A percentile compares a stretch with the other conserved stretches of the same genome.
These are phyloP conservation scores for Thielaviopsis ethacetica DNA, from an alignment of 2,329 filamentous ascomycete species.

Conservation along the genomic window DNA sequence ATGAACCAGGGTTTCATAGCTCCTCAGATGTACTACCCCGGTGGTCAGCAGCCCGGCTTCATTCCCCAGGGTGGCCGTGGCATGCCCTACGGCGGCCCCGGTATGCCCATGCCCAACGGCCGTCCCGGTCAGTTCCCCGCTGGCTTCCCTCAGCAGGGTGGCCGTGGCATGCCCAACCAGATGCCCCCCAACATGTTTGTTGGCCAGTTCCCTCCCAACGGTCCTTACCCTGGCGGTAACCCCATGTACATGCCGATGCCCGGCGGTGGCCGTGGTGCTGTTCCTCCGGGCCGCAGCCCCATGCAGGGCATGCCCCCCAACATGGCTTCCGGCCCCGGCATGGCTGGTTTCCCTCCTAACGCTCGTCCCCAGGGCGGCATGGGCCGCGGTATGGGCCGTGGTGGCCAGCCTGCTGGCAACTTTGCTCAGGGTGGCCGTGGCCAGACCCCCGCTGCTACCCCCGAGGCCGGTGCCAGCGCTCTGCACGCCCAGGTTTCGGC, in stretches of 20 bases:
- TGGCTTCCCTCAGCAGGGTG: conserved; percentile 71
- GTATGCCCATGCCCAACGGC: conserved; percentile 57
- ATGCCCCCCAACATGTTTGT: conserved; percentile 77
- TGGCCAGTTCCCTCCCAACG: conserved; percentile 62
- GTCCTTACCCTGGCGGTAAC: conserved; percentile 61
- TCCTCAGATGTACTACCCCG: conserved; percentile 68
- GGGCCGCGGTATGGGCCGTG: conserved; percentile 29
- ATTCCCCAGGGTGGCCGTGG: conserved; percentile 48
- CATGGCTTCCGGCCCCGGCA: conserved; percentile 32
- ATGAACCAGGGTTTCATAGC: conserved; percentile 82
- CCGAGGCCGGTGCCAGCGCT: conserved; percentile 13
- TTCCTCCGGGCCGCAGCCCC: conserved; percentile 52
- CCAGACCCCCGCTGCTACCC: conserved; percentile 14
- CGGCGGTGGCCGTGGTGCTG: conserved; percentile 44
- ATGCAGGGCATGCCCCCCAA: conserved; percentile 61
- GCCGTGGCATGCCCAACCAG: conserved; percentile 73
- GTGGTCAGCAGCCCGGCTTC: conserved; percentile 56
- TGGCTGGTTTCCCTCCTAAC: conserved; percentile 42
- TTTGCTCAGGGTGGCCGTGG: conserved; percentile 33
- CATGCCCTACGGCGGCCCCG: conserved; percentile 49
- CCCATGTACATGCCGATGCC: conserved; percentile 70
- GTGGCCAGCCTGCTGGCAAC: conserved; percentile 24
- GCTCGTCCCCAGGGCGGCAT: conserved; percentile 34
- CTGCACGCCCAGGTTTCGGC: conserved; percentile 43
- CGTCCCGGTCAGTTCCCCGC: conserved; percentile 75